Evolutionary conservation across 495 filamentous ascomycete genomes (phyloP).

Genomic region (Penicillium parvum): DNA sequence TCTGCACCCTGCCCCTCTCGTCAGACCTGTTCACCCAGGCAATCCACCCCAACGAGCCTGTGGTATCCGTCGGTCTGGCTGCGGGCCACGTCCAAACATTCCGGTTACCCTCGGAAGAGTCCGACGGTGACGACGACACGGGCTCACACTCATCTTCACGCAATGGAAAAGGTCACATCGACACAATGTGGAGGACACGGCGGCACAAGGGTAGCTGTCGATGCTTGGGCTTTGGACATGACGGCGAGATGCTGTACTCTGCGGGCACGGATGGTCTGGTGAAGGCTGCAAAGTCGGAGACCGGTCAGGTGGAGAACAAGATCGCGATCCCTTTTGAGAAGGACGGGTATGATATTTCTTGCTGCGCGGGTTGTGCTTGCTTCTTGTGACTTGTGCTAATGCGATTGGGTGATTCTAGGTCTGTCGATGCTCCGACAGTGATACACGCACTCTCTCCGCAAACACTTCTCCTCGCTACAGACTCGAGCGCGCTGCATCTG

Average conservation of each 20-base stretch:
- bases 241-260: conserved; percentile 76
- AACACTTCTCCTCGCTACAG: conserved; percentile 83
- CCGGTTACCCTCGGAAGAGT: conserved; percentile 59
- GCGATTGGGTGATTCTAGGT: conserved; percentile 21
- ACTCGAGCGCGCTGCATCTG: conserved; percentile 82
- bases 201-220: conserved; percentile 92
- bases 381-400: too few species aligned
- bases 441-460: conserved; percentile 79
- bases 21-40: conserved; percentile 87
- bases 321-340: conserved; percentile 44
- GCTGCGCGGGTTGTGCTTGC: not conserved
- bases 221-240: conserved; percentile 66
- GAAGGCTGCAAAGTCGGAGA: conserved; percentile 77
- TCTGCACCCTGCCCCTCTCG: conserved; percentile 82
- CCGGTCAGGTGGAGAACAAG: conserved; percentile 77
- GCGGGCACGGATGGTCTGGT: conserved; percentile 86
- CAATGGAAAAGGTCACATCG: conserved; percentile 69
- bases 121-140: conserved; percentile 45
- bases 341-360: conserved; percentile 30
- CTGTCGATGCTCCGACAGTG: conserved; percentile 65
- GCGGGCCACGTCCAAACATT: conserved; percentile 85
- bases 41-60: conserved; percentile 74
- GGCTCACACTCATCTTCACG: conserved; percentile 37
- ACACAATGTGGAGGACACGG: conserved; percentile 80
- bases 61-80: conserved; percentile 80